Evolutionary conservation across 768 basidiomycete genomes (phyloP).

Genomic region (Lepiota subincarnata): DNA sequence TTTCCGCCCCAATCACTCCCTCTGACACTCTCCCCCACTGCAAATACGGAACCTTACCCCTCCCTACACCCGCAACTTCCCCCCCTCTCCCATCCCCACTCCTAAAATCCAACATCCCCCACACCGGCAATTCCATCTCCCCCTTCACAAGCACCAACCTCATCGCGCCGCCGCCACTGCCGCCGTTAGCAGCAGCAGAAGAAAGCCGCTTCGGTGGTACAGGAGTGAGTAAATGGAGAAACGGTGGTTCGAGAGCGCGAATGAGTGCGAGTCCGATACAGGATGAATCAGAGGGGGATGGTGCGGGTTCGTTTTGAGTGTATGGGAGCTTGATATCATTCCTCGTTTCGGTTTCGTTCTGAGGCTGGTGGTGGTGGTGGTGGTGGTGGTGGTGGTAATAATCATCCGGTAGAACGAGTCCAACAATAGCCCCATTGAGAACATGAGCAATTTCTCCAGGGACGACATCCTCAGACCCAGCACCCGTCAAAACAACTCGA

Average conservation of each 20-base stretch:
- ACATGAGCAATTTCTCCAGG: conserved; percentile 64
- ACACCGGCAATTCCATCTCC: conserved; percentile 82
- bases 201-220: conserved; percentile 47
- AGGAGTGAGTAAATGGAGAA: conserved; percentile 79
- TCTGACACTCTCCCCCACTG: conserved; percentile 72
- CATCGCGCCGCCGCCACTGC: too few relatives aligned
- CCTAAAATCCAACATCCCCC: conserved; percentile 80
- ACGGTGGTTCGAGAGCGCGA: conserved; percentile 36
- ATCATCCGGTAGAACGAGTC: conserved; percentile 43
- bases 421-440: conserved; percentile 79
- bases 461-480: conserved; percentile 77
- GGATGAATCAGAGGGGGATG: conserved; percentile 53
- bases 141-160: conserved; percentile 65
- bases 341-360: background rate
- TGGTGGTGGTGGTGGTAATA: background rate
- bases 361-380: background rate
- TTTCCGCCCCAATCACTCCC: conserved; percentile 56
- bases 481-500: conserved; percentile 61
- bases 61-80: conserved; percentile 46
- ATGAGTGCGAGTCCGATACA: conserved; percentile 80
- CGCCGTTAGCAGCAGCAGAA: too few relatives aligned
- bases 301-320: conserved; percentile 46
- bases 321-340: conserved; percentile 43
- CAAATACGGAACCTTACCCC: conserved; percentile 66
- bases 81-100: conserved; percentile 20